These are phyloP conservation scores for Crithidia brevicula DNA, from an alignment of 208 protist species.

Conservation along the genomic window DNA sequence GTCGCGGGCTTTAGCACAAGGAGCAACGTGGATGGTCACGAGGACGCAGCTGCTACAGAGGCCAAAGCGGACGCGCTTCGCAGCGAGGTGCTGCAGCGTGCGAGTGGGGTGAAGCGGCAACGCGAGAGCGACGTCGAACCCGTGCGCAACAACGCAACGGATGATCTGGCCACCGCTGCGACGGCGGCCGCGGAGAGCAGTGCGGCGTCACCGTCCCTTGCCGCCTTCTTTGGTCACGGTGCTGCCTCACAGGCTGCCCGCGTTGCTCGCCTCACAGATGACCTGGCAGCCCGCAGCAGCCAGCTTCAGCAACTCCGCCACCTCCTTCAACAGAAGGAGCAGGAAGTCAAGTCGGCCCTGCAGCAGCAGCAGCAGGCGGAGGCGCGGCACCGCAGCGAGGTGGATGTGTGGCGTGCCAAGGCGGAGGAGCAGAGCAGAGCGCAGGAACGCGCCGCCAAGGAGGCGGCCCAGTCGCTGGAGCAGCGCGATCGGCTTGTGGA, in stretches of 20 bases:
- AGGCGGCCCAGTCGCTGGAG: slow-evolving; percentile 34
- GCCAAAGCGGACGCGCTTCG: neutral
- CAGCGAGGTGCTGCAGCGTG: slow-evolving; percentile 5
- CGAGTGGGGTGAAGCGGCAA: slow-evolving; percentile 29
- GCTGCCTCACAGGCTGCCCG: slow-evolving; percentile 25
- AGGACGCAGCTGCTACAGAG: neutral
- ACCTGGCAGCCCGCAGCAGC: slow-evolving; percentile 24
- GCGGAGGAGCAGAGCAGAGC: slow-evolving; percentile 51
- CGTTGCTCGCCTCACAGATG: slow-evolving; percentile 35
- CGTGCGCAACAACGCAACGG: neutral
- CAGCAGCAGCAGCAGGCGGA: slow-evolving; percentile 51
- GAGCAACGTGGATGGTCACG: neutral
- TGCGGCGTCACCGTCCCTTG: slow-evolving; percentile 1
- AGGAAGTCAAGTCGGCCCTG: slow-evolving; percentile 49
- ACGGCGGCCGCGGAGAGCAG: slow-evolving; percentile 4
- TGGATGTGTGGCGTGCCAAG: slow-evolving; percentile 55
- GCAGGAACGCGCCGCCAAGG: slow-evolving; percentile 44
- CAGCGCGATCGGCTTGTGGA: slow-evolving; percentile 43
- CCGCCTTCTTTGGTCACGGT: slow-evolving; percentile 24
- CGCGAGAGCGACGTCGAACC: slow-evolving; percentile 20
- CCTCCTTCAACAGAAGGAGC: slow-evolving; percentile 64
- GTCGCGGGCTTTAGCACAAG: neutral
- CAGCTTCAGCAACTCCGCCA: slow-evolving; percentile 64
- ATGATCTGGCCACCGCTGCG: neutral
- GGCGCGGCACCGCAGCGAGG: slow-evolving; percentile 41